These are phyloP conservation scores for Crepidotus sp. DNA, from an alignment of 1,284 basidiomycete genomes.

Conservation along the genomic window DNA sequence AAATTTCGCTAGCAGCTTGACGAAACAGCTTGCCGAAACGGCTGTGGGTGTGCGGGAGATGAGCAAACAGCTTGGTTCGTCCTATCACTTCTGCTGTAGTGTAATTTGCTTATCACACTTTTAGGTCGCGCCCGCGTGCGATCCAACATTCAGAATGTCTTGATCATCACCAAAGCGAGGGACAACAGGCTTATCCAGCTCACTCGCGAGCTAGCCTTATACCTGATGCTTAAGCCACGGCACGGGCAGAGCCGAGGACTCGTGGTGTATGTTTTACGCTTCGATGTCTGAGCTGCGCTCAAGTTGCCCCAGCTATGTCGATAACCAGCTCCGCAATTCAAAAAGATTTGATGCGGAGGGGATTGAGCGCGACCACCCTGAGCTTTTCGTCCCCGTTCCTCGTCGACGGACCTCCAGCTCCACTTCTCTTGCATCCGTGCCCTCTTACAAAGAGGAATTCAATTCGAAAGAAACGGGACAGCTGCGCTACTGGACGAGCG, in stretches of 20 bases:
- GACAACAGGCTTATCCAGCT: constrained; percentile 95
- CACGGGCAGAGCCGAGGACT: constrained; percentile 58
- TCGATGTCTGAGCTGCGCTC: constrained; percentile 13
- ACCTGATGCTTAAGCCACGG: constrained; percentile 78
- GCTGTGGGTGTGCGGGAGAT: constrained; percentile 96
- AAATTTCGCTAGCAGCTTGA: constrained; percentile 69
- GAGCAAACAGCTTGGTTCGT: constrained; percentile 94
- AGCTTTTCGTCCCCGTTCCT: constrained; percentile 77
- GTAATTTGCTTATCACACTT: constrained; percentile 10
- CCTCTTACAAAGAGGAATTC: constrained; percentile 32
- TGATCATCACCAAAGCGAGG: constrained; percentile 97
- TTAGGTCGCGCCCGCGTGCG: constrained; percentile 86
- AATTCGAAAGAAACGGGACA: constrained; percentile 68
- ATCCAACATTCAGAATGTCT: constrained; percentile 84
- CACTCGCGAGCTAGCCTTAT: constrained; percentile 91
- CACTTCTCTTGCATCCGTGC: constrained; percentile 41
- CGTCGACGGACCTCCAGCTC: constrained; percentile 65
- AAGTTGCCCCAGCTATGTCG: constrained; percentile 69
- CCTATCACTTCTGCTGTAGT: constrained; percentile 11
- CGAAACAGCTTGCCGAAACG: constrained; percentile 91
- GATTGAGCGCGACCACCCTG: constrained; percentile 79
- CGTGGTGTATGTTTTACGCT: constrained; percentile 49
- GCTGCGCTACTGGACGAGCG: constrained; percentile 93
- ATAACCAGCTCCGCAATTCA: constrained; percentile 85
- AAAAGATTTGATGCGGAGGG: constrained; percentile 93